Base-by-base conservation (phyloP, 495 filamentous ascomycete species). In the Daldinia caldariorum region DNA sequence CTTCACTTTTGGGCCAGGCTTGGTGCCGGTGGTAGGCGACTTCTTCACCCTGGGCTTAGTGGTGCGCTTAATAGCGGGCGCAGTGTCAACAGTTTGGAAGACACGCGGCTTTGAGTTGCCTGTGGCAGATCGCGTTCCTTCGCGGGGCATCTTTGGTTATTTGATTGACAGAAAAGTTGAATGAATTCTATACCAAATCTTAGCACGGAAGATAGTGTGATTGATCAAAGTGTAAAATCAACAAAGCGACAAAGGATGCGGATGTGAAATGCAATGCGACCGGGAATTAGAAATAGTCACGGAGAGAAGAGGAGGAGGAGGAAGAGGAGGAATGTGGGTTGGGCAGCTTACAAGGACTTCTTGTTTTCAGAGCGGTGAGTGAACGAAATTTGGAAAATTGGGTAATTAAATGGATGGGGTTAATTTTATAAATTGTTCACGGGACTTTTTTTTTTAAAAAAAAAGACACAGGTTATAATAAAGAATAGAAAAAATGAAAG, bases 91-190 rank as follows among this genome's bases (percentile, higher is more conserved):
- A 18, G 80, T 79, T 50, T 80, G 78, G 75, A 86, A 83, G 71
- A 86, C 79, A 71, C 85, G 82, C 65, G 85, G 85, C 69, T 79
- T 80, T 51, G 85, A 83, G 75, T 87, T 84, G 77, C 85, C 85
- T 43, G 85, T 87, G 61, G 76, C 70, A 51, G 84, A 86, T 63
- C 85, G 83, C 58, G 85, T 87, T 73, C 84, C 84, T 80, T 86
- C 84, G 72, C 83, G 83, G 75, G 83, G 75, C 84, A 86, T 86
- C 71, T 72, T 72, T 76, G 66, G 63, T 57, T 74, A 47, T 47
- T 74, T 55, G 50, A 32, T 18, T 58, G 1, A 38, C 20, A 29
- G 57, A 45, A 65, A 73, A 74, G 61, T 69, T 57, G 38, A 51
- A 61, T 58, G 56, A 74, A 61, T 58, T 66, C 65, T 75, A 64